phyloP scores from a whole-genome alignment of 352 stramenopile genomes.

The Aphanomyces stellatus region DNA sequence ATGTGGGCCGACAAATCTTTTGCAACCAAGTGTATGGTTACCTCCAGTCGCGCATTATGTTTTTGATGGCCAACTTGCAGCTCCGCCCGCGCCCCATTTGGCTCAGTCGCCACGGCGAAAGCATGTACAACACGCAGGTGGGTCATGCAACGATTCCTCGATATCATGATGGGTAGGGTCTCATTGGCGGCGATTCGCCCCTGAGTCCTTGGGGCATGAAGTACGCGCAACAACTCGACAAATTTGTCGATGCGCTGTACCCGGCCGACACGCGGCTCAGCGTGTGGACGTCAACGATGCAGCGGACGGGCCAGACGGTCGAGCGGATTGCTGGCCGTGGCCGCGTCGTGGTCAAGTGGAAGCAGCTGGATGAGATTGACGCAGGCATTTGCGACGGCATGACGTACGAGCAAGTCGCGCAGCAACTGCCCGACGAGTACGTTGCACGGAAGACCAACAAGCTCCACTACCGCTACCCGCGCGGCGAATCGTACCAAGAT shows the following conservation, averaged over 20 bases:
- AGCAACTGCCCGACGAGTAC: conserved; percentile 94
- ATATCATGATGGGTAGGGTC: conserved; percentile 37
- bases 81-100: conserved; percentile 92
- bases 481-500: conserved; percentile 96
- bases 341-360: conserved; percentile 75
- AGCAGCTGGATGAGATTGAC: conserved; percentile 95
- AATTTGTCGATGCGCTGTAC: conserved; percentile 89
- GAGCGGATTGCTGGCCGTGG: conserved; percentile 59
- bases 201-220: conserved; percentile 88
- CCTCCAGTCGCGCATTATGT: conserved; percentile 86
- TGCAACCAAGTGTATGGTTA: conserved; percentile 82
- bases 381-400: conserved; percentile 95
- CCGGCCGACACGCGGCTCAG: conserved; percentile 64
- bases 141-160: not conserved
- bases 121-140: conserved; percentile 93
- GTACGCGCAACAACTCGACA: conserved; percentile 91
- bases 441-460: conserved; percentile 86
- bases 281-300: conserved; percentile 96
- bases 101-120: conserved; percentile 95
- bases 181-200: conserved; percentile 93
- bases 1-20: conserved; percentile 73
- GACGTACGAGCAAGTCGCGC: conserved; percentile 96
- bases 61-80: conserved; percentile 95
- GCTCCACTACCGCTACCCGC: conserved; percentile 79
- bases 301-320: conserved; percentile 94